phyloP scores from a whole-genome alignment of 179 eudicot genomes.

The Beta corolliflora region DNA sequence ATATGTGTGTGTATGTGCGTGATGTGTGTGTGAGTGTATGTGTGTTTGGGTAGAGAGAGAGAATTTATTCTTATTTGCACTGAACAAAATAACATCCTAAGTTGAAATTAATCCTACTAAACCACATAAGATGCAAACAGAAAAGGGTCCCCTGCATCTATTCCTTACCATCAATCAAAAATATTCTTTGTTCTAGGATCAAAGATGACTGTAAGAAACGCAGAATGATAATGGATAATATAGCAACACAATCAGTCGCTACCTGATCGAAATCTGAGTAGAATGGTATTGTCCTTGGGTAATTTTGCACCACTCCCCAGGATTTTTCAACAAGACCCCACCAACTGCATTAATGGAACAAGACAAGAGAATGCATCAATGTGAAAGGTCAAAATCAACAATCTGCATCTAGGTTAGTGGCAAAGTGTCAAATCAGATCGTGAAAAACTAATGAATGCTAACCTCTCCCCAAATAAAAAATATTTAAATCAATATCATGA shows the following conservation, averaged over 20 bases:
- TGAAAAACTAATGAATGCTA: not conserved
- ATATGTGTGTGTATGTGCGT: too few relatives aligned
- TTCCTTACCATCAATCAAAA: not conserved
- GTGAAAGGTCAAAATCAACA: not conserved
- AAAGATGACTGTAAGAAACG: not conserved
- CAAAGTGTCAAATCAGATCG: not conserved
- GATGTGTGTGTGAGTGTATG: too few relatives aligned
- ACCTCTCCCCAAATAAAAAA: not conserved
- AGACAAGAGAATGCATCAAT: constrained; percentile 9
- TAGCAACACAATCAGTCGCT: constrained; percentile 4
- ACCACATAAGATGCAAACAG: not conserved
- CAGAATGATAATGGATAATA: not conserved
- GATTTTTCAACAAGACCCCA: constrained; percentile 88
- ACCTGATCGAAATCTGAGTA: constrained; percentile 95
- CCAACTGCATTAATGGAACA: constrained; percentile 58
- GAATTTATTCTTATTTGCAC: not conserved
- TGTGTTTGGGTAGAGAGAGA: not conserved
- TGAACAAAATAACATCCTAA: not conserved
- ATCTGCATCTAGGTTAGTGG: not conserved
- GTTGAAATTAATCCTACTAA: not conserved
- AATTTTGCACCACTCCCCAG: constrained; percentile 70
- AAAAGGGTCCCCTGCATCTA: not conserved
- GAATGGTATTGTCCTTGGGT: constrained; percentile 71
- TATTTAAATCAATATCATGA: not conserved
- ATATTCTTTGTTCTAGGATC: not conserved